phyloP scores from a whole-genome alignment of 2,329 filamentous ascomycete genomes.

The Cytospora mali region DNA sequence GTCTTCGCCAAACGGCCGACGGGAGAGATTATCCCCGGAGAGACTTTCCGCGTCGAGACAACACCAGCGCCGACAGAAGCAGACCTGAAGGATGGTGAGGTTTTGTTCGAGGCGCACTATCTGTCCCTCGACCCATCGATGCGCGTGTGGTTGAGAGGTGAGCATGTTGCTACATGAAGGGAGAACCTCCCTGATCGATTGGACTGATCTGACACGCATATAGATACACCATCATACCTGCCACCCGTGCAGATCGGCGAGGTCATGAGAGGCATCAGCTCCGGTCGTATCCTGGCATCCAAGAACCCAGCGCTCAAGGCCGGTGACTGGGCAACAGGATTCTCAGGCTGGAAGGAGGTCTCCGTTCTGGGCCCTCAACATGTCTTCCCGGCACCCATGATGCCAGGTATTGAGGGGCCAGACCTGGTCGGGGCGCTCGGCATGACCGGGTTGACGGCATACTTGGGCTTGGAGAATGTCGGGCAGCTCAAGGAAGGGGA shows the following conservation, averaged over 20 bases:
- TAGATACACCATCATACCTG: slow-evolving; percentile 49
- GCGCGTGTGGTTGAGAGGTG: slow-evolving; percentile 62
- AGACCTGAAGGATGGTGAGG: slow-evolving; percentile 53
- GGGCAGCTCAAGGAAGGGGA: slow-evolving; percentile 64
- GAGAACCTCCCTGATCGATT: no score
- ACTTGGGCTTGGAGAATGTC: slow-evolving; percentile 67
- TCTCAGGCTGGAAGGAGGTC: slow-evolving; percentile 61
- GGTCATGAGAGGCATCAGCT: slow-evolving; percentile 60
- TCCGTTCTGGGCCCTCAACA: slow-evolving; percentile 50
- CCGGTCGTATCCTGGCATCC: slow-evolving; percentile 55
- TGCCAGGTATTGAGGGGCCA: slow-evolving; percentile 41
- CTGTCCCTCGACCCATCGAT: slow-evolving; percentile 66
- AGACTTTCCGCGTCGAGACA: slow-evolving; percentile 62
- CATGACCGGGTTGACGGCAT: slow-evolving; percentile 66
- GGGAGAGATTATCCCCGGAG: slow-evolving; percentile 61
- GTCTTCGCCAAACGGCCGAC: slow-evolving; percentile 66
- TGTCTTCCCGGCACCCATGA: slow-evolving; percentile 36
- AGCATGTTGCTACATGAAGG: neutral
- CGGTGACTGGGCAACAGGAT: slow-evolving; percentile 54
- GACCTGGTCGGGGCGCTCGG: slow-evolving; percentile 59
- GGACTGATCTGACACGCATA: neutral
- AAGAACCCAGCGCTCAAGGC: slow-evolving; percentile 49
- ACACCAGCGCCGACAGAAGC: slow-evolving; percentile 53
- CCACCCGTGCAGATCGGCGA: slow-evolving; percentile 63
- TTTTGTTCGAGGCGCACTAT: slow-evolving; percentile 55